A percentile compares a stretch with the other conserved stretches of the same genome.
These are phyloP conservation scores for Gloeophyllum trabeum DNA, from an alignment of 768 basidiomycete species.

Conservation along the genomic window DNA sequence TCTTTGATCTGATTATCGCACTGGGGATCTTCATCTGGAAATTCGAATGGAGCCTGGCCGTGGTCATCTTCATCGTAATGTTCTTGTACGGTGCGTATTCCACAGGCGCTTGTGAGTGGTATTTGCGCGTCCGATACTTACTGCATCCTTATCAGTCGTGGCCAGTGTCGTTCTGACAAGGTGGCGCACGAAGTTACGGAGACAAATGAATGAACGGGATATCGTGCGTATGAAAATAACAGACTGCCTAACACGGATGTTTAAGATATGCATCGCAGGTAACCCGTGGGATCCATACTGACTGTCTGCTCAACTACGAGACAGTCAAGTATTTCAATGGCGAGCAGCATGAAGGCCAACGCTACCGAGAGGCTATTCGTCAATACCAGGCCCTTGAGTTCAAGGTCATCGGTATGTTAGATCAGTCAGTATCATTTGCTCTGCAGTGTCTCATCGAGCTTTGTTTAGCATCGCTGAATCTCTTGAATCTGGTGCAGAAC, in stretches of 20 bases:
- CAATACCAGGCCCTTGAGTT: constrained; percentile 69
- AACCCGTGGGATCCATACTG: constrained; percentile 76
- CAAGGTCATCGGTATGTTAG: constrained; percentile 54
- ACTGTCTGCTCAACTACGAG: constrained; percentile 71
- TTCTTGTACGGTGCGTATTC: constrained; percentile 49
- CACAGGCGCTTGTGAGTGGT: neutral
- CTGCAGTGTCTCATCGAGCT: neutral
- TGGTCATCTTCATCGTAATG: constrained; percentile 66
- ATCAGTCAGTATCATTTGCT: neutral
- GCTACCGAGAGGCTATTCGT: constrained; percentile 61
- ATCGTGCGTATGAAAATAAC: constrained; percentile 29
- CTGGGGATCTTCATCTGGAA: constrained; percentile 49
- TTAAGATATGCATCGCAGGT: constrained; percentile 23
- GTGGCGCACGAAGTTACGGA: constrained; percentile 64
- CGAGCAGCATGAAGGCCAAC: constrained; percentile 64
- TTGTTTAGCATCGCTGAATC: constrained; percentile 48
- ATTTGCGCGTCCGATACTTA: neutral
- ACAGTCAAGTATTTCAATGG: constrained; percentile 88
- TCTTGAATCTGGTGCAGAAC: constrained; percentile 72
- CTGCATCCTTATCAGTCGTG: constrained; percentile 26
- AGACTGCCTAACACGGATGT: constrained; percentile 2
- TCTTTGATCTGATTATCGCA: constrained; percentile 70
- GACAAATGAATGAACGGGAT: constrained; percentile 76
- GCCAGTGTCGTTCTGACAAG: constrained; percentile 48
- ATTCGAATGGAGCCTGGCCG: constrained; percentile 57